Conservation (phyloP, 345 rosid genomes). For the Hibiscus trionum region DNA sequence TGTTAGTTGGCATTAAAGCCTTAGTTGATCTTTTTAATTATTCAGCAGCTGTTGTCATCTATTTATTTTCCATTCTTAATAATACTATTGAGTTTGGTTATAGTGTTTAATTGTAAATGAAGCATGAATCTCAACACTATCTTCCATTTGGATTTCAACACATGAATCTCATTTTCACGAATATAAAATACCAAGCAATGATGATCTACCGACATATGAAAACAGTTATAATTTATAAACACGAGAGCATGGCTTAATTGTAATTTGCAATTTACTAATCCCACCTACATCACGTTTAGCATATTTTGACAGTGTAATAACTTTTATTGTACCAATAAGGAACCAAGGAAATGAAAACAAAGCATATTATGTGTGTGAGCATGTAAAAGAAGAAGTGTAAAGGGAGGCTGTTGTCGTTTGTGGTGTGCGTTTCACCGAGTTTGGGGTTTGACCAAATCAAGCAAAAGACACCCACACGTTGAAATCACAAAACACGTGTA, state of each 20-base stretch:
- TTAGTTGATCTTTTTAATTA: background rate
- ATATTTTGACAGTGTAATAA: no score
- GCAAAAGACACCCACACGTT: background rate
- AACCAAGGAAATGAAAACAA: background rate
- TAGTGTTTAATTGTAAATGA: no score
- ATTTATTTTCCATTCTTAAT: background rate
- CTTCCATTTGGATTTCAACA: no score
- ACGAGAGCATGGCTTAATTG: no score
- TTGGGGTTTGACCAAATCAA: conserved; percentile 4
- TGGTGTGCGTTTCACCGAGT: conserved; percentile 2
- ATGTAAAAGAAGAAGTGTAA: background rate
- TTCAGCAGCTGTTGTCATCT: background rate
- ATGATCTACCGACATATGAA: background rate
- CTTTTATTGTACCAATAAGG: background rate
- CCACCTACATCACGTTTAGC: no score
- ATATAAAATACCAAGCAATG: background rate
- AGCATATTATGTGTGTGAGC: background rate
- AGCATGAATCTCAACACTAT: no score
- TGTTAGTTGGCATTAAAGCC: background rate
- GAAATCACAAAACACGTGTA: conserved; percentile 7
- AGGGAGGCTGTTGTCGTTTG: background rate
- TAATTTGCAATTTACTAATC: no score
- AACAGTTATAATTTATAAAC: no score
- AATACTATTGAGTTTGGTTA: no score
- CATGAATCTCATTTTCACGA: no score